Percentiles rank a stretch among this genome's conserved stretches.
Evolutionary conservation across 2,329 filamentous ascomycete species (phyloP).

Genomic region (Xylariaceae sp.): DNA sequence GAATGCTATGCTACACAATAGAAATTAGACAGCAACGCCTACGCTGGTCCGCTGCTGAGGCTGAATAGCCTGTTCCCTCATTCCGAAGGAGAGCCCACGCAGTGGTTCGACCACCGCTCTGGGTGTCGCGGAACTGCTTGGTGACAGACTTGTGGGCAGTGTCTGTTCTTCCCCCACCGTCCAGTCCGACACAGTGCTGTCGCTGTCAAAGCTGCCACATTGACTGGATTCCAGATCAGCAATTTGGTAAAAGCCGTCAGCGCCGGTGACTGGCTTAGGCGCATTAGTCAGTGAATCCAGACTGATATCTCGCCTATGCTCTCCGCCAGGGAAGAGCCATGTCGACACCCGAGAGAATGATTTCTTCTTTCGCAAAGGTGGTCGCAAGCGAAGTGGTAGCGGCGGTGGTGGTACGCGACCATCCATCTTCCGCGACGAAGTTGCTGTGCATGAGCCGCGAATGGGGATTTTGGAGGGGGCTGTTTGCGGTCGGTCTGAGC

Average conservation of each 20-base stretch:
- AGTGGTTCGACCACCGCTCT: conserved; percentile 34
- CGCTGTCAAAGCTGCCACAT: conserved; percentile 40
- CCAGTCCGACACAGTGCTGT: conserved; percentile 47
- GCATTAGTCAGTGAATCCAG: conserved; percentile 51
- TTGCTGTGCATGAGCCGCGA: conserved; percentile 33
- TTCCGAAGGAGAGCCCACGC: conserved; percentile 16
- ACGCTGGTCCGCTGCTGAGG: conserved; percentile 38
- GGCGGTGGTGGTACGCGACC: conserved; percentile 48
- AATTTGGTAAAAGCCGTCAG: conserved; percentile 57
- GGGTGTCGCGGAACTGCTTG: conserved; percentile 40
- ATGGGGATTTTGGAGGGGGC: conserved; percentile 27
- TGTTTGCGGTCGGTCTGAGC: conserved; percentile 38
- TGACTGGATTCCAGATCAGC: conserved; percentile 32
- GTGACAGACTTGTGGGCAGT: conserved; percentile 45
- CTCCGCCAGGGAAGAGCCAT: conserved; percentile 45
- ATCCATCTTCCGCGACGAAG: conserved; percentile 29
- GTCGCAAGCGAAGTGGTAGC: conserved; percentile 54
- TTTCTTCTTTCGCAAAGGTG: conserved; percentile 61
- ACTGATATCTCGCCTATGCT: conserved; percentile 35
- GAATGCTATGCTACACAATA: conserved; percentile 15
- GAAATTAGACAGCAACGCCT: conserved; percentile 41
- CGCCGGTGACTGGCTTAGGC: conserved; percentile 46
- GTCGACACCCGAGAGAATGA: conserved; percentile 59
- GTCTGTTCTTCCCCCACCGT: conserved; percentile 40
- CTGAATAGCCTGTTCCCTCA: conserved; percentile 20